A percentile compares a stretch with the other conserved stretches of the same genome.
These are phyloP conservation scores for Solanum acaule DNA, from an alignment of 257 asterid species.

Conservation along the genomic window DNA sequence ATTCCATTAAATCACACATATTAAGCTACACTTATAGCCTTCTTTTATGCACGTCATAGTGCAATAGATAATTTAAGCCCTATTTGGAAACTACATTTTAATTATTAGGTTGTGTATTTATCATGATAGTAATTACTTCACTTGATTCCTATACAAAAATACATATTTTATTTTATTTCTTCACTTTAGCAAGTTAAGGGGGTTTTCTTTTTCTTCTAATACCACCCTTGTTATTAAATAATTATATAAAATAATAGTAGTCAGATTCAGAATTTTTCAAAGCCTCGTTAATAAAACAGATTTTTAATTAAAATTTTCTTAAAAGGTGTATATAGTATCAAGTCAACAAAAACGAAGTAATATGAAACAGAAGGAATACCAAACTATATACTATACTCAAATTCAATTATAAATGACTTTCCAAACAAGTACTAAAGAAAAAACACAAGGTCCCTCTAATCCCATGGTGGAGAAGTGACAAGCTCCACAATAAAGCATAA, in stretches of 20 bases:
- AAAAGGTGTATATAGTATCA: background rate
- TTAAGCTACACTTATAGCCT: background rate
- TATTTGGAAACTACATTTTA: background rate
- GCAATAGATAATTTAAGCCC: background rate
- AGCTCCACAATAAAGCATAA: background rate
- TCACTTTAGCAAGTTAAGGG: too few relatives aligned
- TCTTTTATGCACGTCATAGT: background rate
- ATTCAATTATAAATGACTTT: background rate
- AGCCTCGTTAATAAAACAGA: too few relatives aligned
- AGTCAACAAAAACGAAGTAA: background rate
- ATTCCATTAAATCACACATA: background rate
- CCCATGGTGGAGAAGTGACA: background rate
- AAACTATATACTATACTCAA: background rate
- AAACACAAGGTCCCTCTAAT: background rate
- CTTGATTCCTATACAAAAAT: background rate
- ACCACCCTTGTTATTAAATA: too few relatives aligned
- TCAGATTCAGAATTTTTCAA: background rate
- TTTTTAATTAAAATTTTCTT: too few relatives aligned
- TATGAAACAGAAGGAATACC: background rate
- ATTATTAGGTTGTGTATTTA: background rate
- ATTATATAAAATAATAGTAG: background rate
- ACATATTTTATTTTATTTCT: too few relatives aligned
- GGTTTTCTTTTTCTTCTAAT: too few relatives aligned
- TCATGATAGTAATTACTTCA: too few relatives aligned
- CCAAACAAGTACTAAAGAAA: background rate